Evolutionary conservation across 352 stramenopile species (phyloP).

Genomic region (Thraustochytrium sp.): DNA sequence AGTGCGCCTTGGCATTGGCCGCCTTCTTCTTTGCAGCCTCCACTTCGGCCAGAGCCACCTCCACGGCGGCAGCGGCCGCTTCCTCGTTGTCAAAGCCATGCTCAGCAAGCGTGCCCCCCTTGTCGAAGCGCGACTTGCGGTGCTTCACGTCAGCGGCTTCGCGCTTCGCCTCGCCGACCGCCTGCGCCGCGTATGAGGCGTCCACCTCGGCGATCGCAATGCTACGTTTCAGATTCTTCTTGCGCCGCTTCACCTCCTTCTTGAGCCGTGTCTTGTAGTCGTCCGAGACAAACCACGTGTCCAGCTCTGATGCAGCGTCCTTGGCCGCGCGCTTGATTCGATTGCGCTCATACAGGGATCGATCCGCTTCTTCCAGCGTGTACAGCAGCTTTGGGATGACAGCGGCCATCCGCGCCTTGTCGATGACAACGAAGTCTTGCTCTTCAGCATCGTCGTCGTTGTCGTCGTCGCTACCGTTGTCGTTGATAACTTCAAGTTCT

Average conservation of each 20-base stretch:
- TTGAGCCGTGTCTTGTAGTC: constrained; percentile 5
- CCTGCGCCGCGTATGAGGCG: neutral
- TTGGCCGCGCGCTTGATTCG: neutral
- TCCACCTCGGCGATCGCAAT: neutral
- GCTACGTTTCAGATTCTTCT: neutral
- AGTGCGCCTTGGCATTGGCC: neutral
- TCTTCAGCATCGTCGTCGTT: neutral
- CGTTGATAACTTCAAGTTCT: neutral
- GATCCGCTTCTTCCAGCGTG: constrained; percentile 15
- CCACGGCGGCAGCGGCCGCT: neutral
- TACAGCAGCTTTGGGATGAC: constrained; percentile 40
- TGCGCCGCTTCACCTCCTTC: constrained; percentile 31
- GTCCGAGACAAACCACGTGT: neutral
- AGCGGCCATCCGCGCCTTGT: neutral
- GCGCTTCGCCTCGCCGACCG: neutral
- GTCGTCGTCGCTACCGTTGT: neutral
- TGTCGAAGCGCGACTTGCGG: neutral
- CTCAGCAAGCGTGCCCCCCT: neutral
- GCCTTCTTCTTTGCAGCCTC: neutral
- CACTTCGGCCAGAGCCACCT: neutral
- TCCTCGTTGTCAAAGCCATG: neutral
- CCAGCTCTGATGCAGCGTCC: neutral
- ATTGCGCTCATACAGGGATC: neutral
- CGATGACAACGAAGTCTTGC: neutral
- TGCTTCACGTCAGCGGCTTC: neutral